These are phyloP conservation scores for Boletus bicolor DNA, from an alignment of 768 basidiomycete species.

Conservation along the genomic window DNA sequence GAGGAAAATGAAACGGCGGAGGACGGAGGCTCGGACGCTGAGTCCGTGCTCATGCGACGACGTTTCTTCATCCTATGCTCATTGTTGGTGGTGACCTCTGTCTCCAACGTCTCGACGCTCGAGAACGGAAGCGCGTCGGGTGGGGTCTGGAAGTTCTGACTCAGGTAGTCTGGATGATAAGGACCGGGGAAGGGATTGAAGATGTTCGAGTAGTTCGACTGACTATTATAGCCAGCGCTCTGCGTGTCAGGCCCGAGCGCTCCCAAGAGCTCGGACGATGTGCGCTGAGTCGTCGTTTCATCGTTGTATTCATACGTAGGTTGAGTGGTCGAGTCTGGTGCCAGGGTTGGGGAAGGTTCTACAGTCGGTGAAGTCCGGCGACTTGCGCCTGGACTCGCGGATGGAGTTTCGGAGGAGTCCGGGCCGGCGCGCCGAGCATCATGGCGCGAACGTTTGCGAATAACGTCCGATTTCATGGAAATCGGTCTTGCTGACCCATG, in stretches of 20 bases:
- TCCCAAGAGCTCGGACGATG: constrained; percentile 52
- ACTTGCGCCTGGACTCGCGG: constrained; percentile 71
- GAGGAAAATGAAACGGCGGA: constrained; percentile 64
- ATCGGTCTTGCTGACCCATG: constrained; percentile 85
- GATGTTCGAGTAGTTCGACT: constrained; percentile 29
- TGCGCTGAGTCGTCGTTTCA: constrained; percentile 36
- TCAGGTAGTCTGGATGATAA: constrained; percentile 70
- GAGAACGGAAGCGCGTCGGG: constrained; percentile 55
- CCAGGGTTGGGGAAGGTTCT: constrained; percentile 63
- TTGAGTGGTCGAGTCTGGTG: constrained; percentile 66
- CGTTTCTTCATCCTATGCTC: constrained; percentile 55
- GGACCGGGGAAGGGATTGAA: constrained; percentile 63
- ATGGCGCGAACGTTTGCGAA: constrained; percentile 82
- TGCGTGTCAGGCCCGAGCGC: constrained; percentile 39
- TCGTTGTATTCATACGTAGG: constrained; percentile 49
- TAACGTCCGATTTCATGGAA: constrained; percentile 89
- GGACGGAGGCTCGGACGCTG: constrained; percentile 50
- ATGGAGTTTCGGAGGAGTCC: constrained; percentile 62
- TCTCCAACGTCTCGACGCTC: constrained; percentile 44
- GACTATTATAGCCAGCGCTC: constrained; percentile 25
- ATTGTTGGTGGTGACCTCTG: constrained; percentile 30
- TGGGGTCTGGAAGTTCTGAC: constrained; percentile 46
- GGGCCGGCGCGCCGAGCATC: constrained; percentile 62
- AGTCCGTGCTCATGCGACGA: constrained; percentile 65
- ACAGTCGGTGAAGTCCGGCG: constrained; percentile 65